Evolutionary conservation across 768 basidiomycete genomes (phyloP).

Genomic region (Mycena haematopus): DNA sequence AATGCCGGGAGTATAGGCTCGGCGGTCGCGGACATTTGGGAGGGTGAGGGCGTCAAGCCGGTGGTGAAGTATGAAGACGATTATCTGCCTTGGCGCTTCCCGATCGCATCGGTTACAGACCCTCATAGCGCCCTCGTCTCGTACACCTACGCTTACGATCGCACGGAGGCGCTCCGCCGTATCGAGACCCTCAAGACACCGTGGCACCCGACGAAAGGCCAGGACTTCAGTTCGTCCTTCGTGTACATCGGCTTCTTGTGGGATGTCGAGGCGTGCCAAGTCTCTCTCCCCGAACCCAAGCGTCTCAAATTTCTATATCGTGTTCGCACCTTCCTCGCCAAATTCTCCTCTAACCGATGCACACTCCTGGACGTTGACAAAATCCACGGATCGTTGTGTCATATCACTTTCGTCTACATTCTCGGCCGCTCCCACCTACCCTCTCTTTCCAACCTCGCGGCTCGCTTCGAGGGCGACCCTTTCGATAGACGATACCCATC

Average conservation of each 20-base stretch:
- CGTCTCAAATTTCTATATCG: conserved; percentile 31
- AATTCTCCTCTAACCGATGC: background rate
- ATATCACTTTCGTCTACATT: conserved; percentile 8
- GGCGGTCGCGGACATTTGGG: conserved; percentile 38
- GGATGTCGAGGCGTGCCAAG: background rate
- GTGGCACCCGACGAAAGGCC: conserved; percentile 9
- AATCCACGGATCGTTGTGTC: conserved; percentile 16
- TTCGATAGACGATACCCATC: background rate
- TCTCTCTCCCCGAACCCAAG: conserved; percentile 20
- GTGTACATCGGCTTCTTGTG: background rate
- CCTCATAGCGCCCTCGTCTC: too few relatives aligned
- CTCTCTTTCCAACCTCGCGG: background rate
- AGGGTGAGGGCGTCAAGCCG: conserved; percentile 27
- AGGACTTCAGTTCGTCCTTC: background rate
- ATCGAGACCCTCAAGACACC: background rate
- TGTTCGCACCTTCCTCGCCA: background rate
- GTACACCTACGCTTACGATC: background rate
- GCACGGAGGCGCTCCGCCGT: background rate
- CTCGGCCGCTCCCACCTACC: conserved; percentile 8
- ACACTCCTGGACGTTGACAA: background rate
- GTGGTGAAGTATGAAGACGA: conserved; percentile 41
- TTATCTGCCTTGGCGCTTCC: conserved; percentile 8
- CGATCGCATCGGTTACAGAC: too few relatives aligned
- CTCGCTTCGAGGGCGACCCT: background rate
- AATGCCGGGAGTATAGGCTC: conserved; percentile 40